Percentiles rank a stretch among this genome's conserved stretches.
phyloP scores from a whole-genome alignment of 202 grass and related monocot species.

The Zizania palustris region DNA sequence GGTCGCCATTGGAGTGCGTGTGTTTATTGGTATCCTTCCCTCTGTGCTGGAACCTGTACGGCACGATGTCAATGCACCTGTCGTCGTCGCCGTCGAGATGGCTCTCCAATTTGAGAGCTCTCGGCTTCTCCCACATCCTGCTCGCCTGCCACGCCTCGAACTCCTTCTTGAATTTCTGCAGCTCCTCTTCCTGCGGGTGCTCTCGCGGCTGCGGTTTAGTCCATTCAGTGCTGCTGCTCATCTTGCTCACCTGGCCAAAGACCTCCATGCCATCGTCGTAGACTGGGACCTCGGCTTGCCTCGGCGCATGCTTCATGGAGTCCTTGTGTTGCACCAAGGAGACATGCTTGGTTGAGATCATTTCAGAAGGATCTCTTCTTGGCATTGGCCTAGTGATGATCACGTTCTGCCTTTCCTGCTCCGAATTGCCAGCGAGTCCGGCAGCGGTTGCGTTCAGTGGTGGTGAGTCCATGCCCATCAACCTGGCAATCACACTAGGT shows the following conservation, averaged over 20 bases:
- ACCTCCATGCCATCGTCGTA: constrained; percentile 39
- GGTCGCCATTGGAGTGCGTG: constrained; percentile 32
- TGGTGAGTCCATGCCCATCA: constrained; percentile 95
- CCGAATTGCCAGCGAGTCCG: constrained; percentile 37
- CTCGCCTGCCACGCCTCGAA: constrained; percentile 87
- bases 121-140: constrained; percentile 55
- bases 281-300: constrained; percentile 28
- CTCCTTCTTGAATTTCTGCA: constrained; percentile 97
- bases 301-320: constrained; percentile 22
- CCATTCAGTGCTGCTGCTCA: constrained; percentile 27
- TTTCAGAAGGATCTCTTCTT: constrained; percentile 45
- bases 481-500: constrained; percentile 76
- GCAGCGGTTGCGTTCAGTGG: constrained; percentile 35
- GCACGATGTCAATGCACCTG: constrained; percentile 42
- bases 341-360: constrained; percentile 42
- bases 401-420: constrained; percentile 33
- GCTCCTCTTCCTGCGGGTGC: constrained; percentile 91
- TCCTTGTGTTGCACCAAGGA: constrained; percentile 50
- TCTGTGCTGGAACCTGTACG: constrained; percentile 53
- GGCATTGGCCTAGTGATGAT: constrained; percentile 18
- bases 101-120: constrained; percentile 55
- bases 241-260: constrained; percentile 34
- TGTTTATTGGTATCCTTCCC: constrained; percentile 39
- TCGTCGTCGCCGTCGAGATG: constrained; percentile 4
- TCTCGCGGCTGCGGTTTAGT: constrained; percentile 59